These are phyloP conservation scores for Xylariomycetidae sp. DNA, from an alignment of 2,329 filamentous ascomycete species.

Conservation along the genomic window DNA sequence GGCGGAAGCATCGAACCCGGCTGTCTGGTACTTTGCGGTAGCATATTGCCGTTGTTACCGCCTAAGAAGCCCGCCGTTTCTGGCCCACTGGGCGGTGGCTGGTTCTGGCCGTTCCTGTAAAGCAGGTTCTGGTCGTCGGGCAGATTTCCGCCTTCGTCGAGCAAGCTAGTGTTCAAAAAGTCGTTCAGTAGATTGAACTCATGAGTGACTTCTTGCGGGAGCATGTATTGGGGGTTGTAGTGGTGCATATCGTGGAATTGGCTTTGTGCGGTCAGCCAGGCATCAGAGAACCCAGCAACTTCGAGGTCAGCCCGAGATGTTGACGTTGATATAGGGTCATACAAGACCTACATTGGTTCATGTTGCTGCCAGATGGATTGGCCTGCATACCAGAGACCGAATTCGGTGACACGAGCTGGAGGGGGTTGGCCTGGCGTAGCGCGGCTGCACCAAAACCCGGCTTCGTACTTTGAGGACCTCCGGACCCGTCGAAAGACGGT, in stretches of 20 bases:
- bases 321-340: slow-evolving; percentile 21
- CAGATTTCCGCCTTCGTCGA: slow-evolving; percentile 73
- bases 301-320: slow-evolving; percentile 25
- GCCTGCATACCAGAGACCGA: slow-evolving; percentile 61
- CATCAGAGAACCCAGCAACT: slow-evolving; percentile 77
- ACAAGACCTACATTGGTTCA: slow-evolving; percentile 66
- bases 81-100: slow-evolving; percentile 31
- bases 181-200: slow-evolving; percentile 97
- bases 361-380: slow-evolving; percentile 55
- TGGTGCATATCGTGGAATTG: slow-evolving; percentile 92
- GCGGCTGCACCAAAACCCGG: slow-evolving; percentile 37
- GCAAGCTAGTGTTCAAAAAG: slow-evolving; percentile 84
- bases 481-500: slow-evolving; percentile 35
- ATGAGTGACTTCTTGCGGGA: slow-evolving; percentile 84
- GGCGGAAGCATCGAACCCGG: slow-evolving; percentile 42
- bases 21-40: slow-evolving; percentile 31
- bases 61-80: slow-evolving; percentile 43
- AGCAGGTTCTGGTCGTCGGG: slow-evolving; percentile 55
- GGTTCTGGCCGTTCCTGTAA: slow-evolving; percentile 31
- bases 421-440: slow-evolving; percentile 45
- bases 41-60: slow-evolving; percentile 21
- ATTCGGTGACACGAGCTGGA: slow-evolving; percentile 68
- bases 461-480: slow-evolving; percentile 34
- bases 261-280: slow-evolving; percentile 73
- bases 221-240: slow-evolving; percentile 92